Base-by-base conservation (phyloP, 2,329 filamentous ascomycete genomes). In the Alternaria metachromatica region DNA sequence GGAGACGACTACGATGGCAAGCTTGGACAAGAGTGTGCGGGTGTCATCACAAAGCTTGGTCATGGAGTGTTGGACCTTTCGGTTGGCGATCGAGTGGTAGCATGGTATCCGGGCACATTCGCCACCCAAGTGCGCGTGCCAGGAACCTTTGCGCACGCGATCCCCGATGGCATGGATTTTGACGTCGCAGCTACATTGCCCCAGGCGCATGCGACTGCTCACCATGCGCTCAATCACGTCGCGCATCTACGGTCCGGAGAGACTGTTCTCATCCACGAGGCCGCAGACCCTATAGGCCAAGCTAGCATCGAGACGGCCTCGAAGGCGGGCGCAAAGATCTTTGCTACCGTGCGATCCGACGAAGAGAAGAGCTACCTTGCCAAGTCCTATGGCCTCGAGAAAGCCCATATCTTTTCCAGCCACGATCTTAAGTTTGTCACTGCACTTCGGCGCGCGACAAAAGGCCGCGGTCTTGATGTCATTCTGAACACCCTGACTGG, bases 181-280 rank as follows among this genome's bases (percentile, higher is more conserved):
- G 69, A 70, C 25, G n/a, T 49, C 1, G 73, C 72, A 13, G 67
- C 72, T 21, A 60, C 69, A 0, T 28, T 75, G 6, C 72, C 72
- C 1, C 20, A 69, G 18, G 62, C 69, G 3, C 66, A 66, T 48
- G 49, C 37, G 10, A 74, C 72, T 3, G 69, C 66, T 2, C 70
- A 63, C 30, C 55, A 70, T 51, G 55, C 67, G 0, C 51, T 76
- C 12, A 48, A 66, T 1, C 46, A 72, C 15, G 49, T 67, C 2
- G 74, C 63, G 6, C 59, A 48, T 13, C 15, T 75, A 6, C 13
- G 25, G 1, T 51, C 59, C 23, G 63, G 60, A 2, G 64, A 72
- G 3, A 62, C 37, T 3, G 67, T 81, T 15, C 68, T 81, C 15
- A 77, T 81, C 6, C 74, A 77, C 28, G 58, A 68, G 5, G 76